Base-by-base conservation (phyloP, 2,329 filamentous ascomycete genomes). In the Monilinia fructigena region DNA sequence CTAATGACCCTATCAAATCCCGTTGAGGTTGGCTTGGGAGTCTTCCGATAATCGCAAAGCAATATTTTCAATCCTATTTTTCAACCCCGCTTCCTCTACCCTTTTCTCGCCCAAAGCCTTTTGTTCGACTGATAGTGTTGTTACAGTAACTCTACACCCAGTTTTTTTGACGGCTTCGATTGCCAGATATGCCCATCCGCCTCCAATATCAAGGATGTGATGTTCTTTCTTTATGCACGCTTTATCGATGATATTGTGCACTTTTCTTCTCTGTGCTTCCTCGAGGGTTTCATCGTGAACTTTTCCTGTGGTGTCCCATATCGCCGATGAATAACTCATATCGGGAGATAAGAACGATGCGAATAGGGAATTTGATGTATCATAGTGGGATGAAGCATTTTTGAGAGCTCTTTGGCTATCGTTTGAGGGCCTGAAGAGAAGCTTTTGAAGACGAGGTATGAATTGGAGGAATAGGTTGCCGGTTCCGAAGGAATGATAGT, bases 281-380 rank as follows among this genome's bases (percentile, higher is more conserved):
- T 89, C 84, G 1, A 90, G 78, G 0, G 80, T 80, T 72, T 91
- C 87, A 26, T 65, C 31, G 31, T 35, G 31, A 35, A 35, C 42
- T 47, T 58, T 23, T 10, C n/a, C 55, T 4, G 40, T 58, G 3
- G 45, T 55, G 28, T 58, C 62, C 87, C 87, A 89, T 56, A 89
- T 85, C 3, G 88, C 84, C 72, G 86, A 89, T 0, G 86, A 89
- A 71, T 90, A 90, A 1, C 86, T 90, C 88, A 91, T 90, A 73
- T 90, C 88, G 23, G 83, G 80, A 0, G 86, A 89, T 42, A 90
- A 80, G 69, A 90, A 90, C 0, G 87, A 86, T 8, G 86, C 85
- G 71, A 91, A 90, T 84, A 90, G 88, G 65, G 85, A 84, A 73
- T 91, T 91, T 70, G 85, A 87, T 69, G 90, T 89, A 5, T 35